Evolutionary conservation across 495 filamentous ascomycete species (phyloP), one percentile per base, ranked within the genome.

Genomic region (Amorphotheca resinae): DNA sequence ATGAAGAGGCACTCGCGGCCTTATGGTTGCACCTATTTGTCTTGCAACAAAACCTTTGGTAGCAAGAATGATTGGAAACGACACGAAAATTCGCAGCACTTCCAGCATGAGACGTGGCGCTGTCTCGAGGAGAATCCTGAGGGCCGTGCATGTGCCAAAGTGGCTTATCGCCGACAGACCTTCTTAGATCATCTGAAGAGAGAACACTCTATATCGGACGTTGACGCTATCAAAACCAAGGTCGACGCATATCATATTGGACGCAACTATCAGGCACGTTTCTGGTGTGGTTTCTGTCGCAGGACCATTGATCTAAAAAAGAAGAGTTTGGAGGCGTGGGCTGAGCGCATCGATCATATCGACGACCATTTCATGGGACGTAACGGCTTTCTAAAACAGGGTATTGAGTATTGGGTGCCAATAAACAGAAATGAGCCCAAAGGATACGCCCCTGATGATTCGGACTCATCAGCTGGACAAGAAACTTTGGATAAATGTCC

Each of bases 21-120:
- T 0, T 96, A 91, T 53, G 84, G 80, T 33, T 95, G 89, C 62
- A 95, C 89, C 6, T 86, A 77, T 36, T 57, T 67, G 8, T 64
- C 64, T 12, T 17, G 14, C 15, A 63, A 66, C 36, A 91, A 86
- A 49, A 70, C 61, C 2, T 94, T 95, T 50, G 89, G 91, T 26
- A 87, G 82, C 64, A 95, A 95, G 56, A 85, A 85, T 33, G 89
- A 95, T 62, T 95, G 89, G 91, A 95, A 95, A 60, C 79, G 91
- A 6, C 89, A 96, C 57, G 89, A 96, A 51, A 86, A 79, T 49
- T 82, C 77, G 20, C 87, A 93, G 57, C 89, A 95, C 55, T 80
- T 76, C 48, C 75, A 81, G 50, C 53, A 74, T 2, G 79, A 87
- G 47, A 69, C 74, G 42, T 95, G 84, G 79, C 75, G 77, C n/a